Conservation (phyloP, 192 early-diverging fungal genomes). For the Linnemannia zychae region DNA sequence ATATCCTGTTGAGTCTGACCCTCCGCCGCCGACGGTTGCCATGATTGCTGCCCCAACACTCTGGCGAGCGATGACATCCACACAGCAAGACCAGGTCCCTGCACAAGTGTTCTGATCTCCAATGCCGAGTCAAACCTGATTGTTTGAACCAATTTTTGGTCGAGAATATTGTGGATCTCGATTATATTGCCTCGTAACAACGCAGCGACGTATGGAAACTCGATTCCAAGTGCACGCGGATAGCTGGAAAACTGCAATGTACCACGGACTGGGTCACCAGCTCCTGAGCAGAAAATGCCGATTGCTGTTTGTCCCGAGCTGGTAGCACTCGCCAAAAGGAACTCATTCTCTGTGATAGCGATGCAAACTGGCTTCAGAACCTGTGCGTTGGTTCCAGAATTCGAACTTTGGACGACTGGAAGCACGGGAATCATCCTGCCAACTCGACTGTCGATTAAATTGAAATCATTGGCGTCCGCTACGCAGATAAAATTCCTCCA, state of each 20-base stretch:
- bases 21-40: not conserved
- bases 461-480: constrained; percentile 80
- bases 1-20: constrained; percentile 10
- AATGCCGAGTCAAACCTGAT: constrained; percentile 52
- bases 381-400: constrained; percentile 24
- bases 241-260: constrained; percentile 67
- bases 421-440: constrained; percentile 48
- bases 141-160: constrained; percentile 73
- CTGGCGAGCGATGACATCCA: constrained; percentile 60
- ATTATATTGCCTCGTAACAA: constrained; percentile 75
- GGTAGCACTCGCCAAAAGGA: constrained; percentile 70
- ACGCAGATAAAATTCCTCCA: constrained; percentile 70
- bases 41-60: constrained; percentile 29
- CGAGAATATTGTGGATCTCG: constrained; percentile 83
- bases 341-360: constrained; percentile 74
- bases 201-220: constrained; percentile 82
- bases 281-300: constrained; percentile 78
- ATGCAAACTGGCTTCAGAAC: constrained; percentile 72
- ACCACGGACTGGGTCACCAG: constrained; percentile 82
- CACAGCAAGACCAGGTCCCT: constrained; percentile 66
- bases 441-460: constrained; percentile 66
- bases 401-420: constrained; percentile 33
- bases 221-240: constrained; percentile 70
- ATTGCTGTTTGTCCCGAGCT: constrained; percentile 63
- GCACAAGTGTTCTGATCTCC: constrained; percentile 65